Evolutionary conservation across 768 basidiomycete species (phyloP), one percentile per base, ranked within the genome.

Genomic region (Boletellus ananas): DNA sequence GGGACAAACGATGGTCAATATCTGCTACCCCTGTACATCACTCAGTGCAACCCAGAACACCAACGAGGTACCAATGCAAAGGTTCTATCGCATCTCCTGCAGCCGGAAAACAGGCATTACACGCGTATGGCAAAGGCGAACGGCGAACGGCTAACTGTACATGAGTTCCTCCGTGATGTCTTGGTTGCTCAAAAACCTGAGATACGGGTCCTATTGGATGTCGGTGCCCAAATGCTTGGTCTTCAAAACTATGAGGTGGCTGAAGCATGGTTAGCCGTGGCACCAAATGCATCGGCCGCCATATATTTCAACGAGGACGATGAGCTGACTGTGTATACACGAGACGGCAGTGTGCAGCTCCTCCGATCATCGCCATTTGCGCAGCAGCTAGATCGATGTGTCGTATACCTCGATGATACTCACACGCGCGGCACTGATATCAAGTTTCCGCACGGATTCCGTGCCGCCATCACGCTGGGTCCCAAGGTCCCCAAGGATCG

Each of bases 221-320:
- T 80, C 11, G 79, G 78, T 1, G 79, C 79, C 0, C 78, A 80
- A 56, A 76, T 80, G 63, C 64, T 80, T n/a, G 77, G 78, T 40
- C 58, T 76, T 47, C 60, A 63, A 25, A 80, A 77, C 49, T 38
- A 58, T 5, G 64, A 74, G 20, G 41, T 80, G 1, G 74, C 66
- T 8, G 33, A 50, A 18, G 43, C 54, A 2, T 80, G 79, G 79
- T 64, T 80, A 3, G 40, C 40, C 17, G 49, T 50, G 33, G 49
- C 33, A 8, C 8, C 41, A 9, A 27, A 42, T 29, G 27, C 27
- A 16, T 42, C 41, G 4, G 41, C 41, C 5, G 41, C 27, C 3
- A 17, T 42, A 9, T 42, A 42, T 10, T 42, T 42, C 17, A 17
- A 29, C 10, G 25, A 42, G n/a, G 27, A 42, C 10, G 41, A 42